phyloP scores from a whole-genome alignment of 2,329 filamentous ascomycete genomes.

The Penicillium hordei region DNA sequence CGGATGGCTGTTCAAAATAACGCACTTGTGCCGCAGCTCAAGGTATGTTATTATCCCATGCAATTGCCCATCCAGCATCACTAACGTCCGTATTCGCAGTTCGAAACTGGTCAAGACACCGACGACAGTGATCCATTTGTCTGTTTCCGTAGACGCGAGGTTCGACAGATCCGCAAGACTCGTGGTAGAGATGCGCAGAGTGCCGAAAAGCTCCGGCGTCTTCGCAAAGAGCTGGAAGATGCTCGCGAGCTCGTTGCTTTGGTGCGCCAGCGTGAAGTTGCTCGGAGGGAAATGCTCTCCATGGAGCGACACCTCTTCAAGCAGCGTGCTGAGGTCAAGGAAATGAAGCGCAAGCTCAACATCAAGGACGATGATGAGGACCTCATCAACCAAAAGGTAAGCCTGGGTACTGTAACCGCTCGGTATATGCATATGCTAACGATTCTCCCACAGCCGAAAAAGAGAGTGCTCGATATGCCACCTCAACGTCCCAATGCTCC shows the following conservation, averaged over 20 bases:
- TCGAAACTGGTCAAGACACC: conserved; percentile 89
- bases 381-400: conserved; percentile 88
- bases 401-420: conserved; percentile 31
- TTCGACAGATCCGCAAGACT: conserved; percentile 91
- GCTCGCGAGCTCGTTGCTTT: conserved; percentile 76
- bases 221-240: conserved; percentile 87
- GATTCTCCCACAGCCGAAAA: conserved; percentile 62
- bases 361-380: conserved; percentile 95
- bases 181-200: conserved; percentile 90
- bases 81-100: conserved; percentile 44
- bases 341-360: conserved; percentile 80
- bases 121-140: conserved; percentile 97
- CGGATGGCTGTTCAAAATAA: conserved; percentile 67
- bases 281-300: conserved; percentile 73
- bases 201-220: conserved; percentile 87
- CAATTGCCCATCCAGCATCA: neutral
- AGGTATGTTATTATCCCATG: conserved; percentile 47
- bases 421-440: conserved; percentile 44
- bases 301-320: conserved; percentile 79
- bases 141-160: conserved; percentile 93
- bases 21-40: conserved; percentile 73
- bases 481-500: conserved; percentile 61
- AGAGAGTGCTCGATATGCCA: conserved; percentile 63
- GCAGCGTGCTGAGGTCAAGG: conserved; percentile 77
- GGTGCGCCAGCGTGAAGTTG: conserved; percentile 75